Base-by-base conservation (phyloP, 306 rosid genomes). In the Rubus idaeus region DNA sequence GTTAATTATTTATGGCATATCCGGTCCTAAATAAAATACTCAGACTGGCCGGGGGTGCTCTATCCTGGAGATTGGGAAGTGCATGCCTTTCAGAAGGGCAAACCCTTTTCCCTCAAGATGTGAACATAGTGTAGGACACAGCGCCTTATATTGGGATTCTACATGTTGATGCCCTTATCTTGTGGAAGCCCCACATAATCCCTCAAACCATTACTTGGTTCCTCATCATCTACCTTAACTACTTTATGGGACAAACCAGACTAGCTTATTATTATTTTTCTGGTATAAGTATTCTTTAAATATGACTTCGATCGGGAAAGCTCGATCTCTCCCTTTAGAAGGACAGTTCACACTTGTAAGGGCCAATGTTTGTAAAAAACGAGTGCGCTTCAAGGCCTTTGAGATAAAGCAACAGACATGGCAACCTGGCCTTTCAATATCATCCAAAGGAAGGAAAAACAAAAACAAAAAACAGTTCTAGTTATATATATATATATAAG, bases 381-480 rank as follows among this genome's bases (percentile, higher is more conserved):
- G 45, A 58, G 44, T 61, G 70, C 44, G 21, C 58, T 58, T 44
- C 70, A 46, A 75, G 78, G 78, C 47, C 61, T 75, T 62, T 62
- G 60, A 61, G 46, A 26, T 17, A 62, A 75, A 75, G 78, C 78
- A 75, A 75, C 78, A 75, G 78, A 47, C 78, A 74, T 60, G 58
- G 71, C 71, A 75, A 62, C 71, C 50, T 75, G 62, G 71, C 60
- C 53, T 62, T 47, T 18, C 71, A 46, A 53, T 52, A 41, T 52
- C n/a, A 40, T 47, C 74, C n/a, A 10, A 23, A 63, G 10, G 16
- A 30, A 63, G 3, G n/a, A 35, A 37, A 37, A 17, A 16, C 4
- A n/a, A 4, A 41, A 64, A 65, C 2, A 3, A 13, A 62, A 37
- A 1, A 1, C 5, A 20, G 30, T 18, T 42, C 8, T 9, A 41